phyloP scores from a whole-genome alignment of 129 eudicot species.

The Arctium lappa region DNA sequence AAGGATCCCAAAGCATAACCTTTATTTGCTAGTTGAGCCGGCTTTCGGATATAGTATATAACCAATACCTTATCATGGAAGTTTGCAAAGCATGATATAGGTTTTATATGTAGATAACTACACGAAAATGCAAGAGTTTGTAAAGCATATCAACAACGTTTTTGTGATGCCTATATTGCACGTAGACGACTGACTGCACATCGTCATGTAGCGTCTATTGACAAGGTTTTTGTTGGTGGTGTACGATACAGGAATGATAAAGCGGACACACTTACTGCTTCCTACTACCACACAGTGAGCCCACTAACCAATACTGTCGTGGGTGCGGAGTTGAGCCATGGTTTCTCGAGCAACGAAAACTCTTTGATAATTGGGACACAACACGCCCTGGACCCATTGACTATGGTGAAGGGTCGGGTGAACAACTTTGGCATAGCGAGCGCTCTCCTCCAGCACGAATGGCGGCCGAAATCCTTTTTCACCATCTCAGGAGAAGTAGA shows the following conservation, averaged over 20 bases:
- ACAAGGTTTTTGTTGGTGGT: background rate
- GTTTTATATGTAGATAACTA: too few relatives aligned
- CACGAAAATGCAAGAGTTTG: too few relatives aligned
- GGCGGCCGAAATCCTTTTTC: slow-evolving; percentile 71
- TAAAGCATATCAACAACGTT: too few relatives aligned
- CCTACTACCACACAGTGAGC: slow-evolving; percentile 71
- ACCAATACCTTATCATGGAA: too few relatives aligned
- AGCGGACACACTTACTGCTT: slow-evolving; percentile 56
- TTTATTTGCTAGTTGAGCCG: too few relatives aligned
- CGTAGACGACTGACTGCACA: background rate
- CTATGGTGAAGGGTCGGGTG: slow-evolving; percentile 61
- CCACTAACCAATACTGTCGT: slow-evolving; percentile 68
- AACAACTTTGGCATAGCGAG: slow-evolving; percentile 68
- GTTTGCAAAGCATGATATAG: too few relatives aligned
- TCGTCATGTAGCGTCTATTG: background rate
- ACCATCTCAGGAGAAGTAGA: slow-evolving; percentile 94
- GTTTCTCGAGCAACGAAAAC: slow-evolving; percentile 75
- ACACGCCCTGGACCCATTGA: slow-evolving; percentile 57
- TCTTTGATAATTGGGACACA: slow-evolving; percentile 66
- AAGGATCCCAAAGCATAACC: too few relatives aligned
- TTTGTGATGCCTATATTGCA: background rate
- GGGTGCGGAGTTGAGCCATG: slow-evolving; percentile 74
- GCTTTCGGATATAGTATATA: too few relatives aligned
- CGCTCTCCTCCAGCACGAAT: slow-evolving; percentile 75
- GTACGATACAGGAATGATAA: slow-evolving; percentile 55